Base-by-base conservation (phyloP, 257 asterid species). In the Ballota nigra region DNA sequence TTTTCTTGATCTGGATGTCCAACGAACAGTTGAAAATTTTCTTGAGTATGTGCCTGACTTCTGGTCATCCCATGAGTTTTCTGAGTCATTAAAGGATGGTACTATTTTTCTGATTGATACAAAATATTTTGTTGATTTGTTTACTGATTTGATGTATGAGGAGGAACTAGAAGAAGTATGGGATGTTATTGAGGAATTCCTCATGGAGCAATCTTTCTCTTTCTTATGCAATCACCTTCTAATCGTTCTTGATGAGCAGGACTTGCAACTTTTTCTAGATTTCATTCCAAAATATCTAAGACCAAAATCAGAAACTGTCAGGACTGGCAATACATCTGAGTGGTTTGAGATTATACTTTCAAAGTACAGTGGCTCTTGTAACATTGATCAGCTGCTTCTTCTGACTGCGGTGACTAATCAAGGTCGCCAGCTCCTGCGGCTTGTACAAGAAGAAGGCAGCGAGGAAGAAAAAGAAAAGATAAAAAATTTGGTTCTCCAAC, bases 1-100 rank as follows among this genome's bases (percentile, higher is more conserved):
- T 79, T 91, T 94, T 81, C 97, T 94, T 75, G 99, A 91, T 83
- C 83, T 94, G 77, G 99, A 94, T 80, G 97, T 94, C 62, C 89
- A 84, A 56, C 82, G 75, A 57, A 94, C 97, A n/a, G 95, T 94
- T 52, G 95, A 94, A 68, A 91, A 94, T 79, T 94, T 94, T 85
- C 84, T 91, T 36, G 93, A 91, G 78, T 94, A 94, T 53, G 96
- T 94, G 62, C 97, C 99, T 40, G 93, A 86, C 63, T 94, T 94
- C 85, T 94, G 99, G 99, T 86, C 97, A 58, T 91, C 98, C 26
- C 58, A 34, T 55, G 96, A 94, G 83, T 91, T 94, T 71, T 82
- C 98, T 6, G 97, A 91, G 73, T 91, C 98, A 12, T 75, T 94
- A 68, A 86, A 82, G 86, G 95, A 91, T 76, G 98, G 99, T 55